Conservation (phyloP, 2,329 filamentous ascomycete genomes). For the Tolypocladium sp. region DNA sequence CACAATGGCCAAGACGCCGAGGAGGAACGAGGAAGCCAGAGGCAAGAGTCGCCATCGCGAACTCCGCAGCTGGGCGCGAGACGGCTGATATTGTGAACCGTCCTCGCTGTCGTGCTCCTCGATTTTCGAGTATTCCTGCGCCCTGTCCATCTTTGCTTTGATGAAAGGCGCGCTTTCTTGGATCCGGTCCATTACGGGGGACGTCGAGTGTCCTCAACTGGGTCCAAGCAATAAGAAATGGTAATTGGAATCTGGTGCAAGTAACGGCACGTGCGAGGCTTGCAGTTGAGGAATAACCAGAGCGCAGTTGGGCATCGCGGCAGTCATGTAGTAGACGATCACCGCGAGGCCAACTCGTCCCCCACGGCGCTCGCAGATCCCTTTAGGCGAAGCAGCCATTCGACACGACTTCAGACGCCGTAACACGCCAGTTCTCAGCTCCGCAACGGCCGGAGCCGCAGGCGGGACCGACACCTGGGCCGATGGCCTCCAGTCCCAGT, state of each 20-base stretch:
- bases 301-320: too few relatives aligned
- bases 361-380: not conserved
- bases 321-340: not conserved
- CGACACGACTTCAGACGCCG: not conserved
- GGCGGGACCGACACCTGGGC: too few relatives aligned
- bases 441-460: not conserved
- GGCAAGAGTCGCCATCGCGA: not conserved
- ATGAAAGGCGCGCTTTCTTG: not conserved
- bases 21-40: conserved; percentile 1
- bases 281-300: too few relatives aligned
- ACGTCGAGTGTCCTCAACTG: too few relatives aligned
- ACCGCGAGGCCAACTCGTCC: not conserved
- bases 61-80: not conserved
- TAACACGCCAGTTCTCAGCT: not conserved
- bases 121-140: conserved; percentile 2
- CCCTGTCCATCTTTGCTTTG: not conserved
- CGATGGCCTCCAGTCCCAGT: not conserved
- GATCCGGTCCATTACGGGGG: conserved; percentile 1
- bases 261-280: too few relatives aligned
- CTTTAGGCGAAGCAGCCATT: not conserved
- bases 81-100: not conserved
- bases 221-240: too few relatives aligned
- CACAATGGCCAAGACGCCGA: not conserved
- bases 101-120: conserved; percentile 2
- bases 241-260: too few relatives aligned